Base-by-base conservation (phyloP, 768 basidiomycete genomes). In the Dictyophora rubrovolvata region DNA sequence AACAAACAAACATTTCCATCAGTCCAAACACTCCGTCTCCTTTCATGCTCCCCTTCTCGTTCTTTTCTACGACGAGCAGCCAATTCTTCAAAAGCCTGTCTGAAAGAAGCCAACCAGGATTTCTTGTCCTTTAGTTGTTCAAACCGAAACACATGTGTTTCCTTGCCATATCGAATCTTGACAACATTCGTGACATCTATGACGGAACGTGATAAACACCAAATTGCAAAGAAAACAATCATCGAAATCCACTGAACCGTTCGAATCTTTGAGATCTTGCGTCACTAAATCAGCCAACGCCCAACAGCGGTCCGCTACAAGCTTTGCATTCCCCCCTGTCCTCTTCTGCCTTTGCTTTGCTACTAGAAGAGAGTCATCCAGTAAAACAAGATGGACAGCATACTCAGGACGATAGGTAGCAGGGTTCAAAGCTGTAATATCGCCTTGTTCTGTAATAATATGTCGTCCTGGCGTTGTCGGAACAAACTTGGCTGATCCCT, bases 251-350 rank as follows among this genome's bases (percentile, higher is more conserved):
- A 18, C 54, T 85, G 63, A 59, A 94, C 94, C 86, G 5, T 91
- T 79, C 3, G 92, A 87, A 71, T 98, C 96, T 70, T 97, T 98
- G 35, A 95, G 91, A 69, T 99, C 96, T 18, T 95, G 79, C 0
- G 98, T 93, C 37, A 95, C 73, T 79, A 98, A 91, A 70, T 99
- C 96, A 64, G 84, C 89, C 67, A 98, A 74, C 8, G 86, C 81
- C 90, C 93, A 99, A 69, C 92, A 97, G 63, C 82, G 77, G 66
- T 98, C 95, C 0, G 95, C 96, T 1, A 95, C 89, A 36, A 97
- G 77, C 69, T 91, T 87, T 9, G 85, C 84, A 4, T 77, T 76
- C 42, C 73, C 74, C 23, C 67, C 71, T 54, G 84, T 80, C 55
- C 76, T 70, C 55, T 84, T 76, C 60, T 85, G 77, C 61, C 91